Evolutionary conservation across 139 green algal species (phyloP), one percentile per base, ranked within the genome.

Genomic region (Auxenochlorella pyrenoidosa): DNA sequence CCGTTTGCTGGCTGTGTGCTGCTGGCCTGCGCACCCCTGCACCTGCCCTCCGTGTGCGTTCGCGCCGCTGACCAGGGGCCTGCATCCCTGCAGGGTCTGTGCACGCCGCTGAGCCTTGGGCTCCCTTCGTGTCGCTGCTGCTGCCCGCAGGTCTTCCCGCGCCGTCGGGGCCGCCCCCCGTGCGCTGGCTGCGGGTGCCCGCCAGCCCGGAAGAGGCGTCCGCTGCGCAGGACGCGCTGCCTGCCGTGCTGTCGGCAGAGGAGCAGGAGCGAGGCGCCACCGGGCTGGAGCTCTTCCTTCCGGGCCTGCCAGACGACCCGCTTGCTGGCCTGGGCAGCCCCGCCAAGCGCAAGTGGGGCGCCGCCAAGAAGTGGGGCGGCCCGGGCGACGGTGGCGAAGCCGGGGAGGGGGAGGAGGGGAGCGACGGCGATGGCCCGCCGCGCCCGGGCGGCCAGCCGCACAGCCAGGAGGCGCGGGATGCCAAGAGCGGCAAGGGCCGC

Each of bases 401-500:
- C 10, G 38, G 51, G 24, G 75, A 68, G 2, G 51, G 43, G 1
- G 79, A 82, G 65, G 40, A 41, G 21, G 65, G 34, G 0, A 28
- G 59, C 32, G 66, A 43, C 19, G 77, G 19, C 34, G 68, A 75
- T 15, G 68, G n/a, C 15, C 34, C 44, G 68, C 68, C 68, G 44
- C 44, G 26, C 13, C 41, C 16, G 2, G 36, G 0, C 3, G 36
- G 13, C 36, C 28, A 40, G 21, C 65, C 65, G 16, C 66, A 71
- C 68, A 79, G 68, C 82, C 82, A 87, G 47, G 68, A 87, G 68
- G 82, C 80, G 3, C 28, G 63, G 28, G 80, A 85, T 26, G 80
- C 80, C 59, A 87, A 87, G 82, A 87, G 82, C 47, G 82, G 82
- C 68, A 81, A 72, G 82, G 82, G 82, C n/a, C 43, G 47, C 36